Conservation (phyloP, 1,284 basidiomycete genomes). For the Cutaneotrichosporon sp. region DNA sequence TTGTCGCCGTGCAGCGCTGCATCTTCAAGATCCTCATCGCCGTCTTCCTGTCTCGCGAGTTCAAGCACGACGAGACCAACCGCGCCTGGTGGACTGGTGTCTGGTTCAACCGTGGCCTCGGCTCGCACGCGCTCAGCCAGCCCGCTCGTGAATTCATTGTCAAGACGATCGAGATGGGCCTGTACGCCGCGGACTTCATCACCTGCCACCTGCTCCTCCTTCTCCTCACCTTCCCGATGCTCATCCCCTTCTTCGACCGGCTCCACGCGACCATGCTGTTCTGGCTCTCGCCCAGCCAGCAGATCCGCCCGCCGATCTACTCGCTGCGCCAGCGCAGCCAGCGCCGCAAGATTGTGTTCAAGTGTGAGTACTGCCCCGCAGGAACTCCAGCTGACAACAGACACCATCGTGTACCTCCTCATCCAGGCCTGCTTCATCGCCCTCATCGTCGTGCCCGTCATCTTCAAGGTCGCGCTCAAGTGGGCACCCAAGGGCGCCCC, state of each 20-base stretch:
- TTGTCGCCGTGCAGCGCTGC: slow-evolving; percentile 84
- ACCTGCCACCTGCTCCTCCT: slow-evolving; percentile 63
- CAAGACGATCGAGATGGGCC: slow-evolving; percentile 94
- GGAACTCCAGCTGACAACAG: slow-evolving; percentile 25
- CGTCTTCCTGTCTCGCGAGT: slow-evolving; percentile 89
- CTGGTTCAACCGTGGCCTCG: slow-evolving; percentile 91
- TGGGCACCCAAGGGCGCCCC: slow-evolving; percentile 58
- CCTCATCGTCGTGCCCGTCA: slow-evolving; percentile 58
- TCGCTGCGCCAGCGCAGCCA: slow-evolving; percentile 83
- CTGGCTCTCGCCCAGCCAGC: slow-evolving; percentile 67
- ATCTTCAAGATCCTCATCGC: slow-evolving; percentile 90
- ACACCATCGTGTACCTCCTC: slow-evolving; percentile 76
- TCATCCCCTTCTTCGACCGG: slow-evolving; percentile 84
- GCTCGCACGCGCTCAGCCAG: slow-evolving; percentile 83
- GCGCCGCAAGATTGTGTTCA: slow-evolving; percentile 76
- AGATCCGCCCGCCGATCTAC: slow-evolving; percentile 92
- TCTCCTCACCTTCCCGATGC: slow-evolving; percentile 73
- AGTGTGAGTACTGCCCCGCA: slow-evolving; percentile 44
- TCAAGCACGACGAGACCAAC: slow-evolving; percentile 97
- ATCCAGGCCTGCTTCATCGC: slow-evolving; percentile 74
- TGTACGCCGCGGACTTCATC: slow-evolving; percentile 81
- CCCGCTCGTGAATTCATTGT: slow-evolving; percentile 92
- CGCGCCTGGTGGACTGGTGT: slow-evolving; percentile 95
- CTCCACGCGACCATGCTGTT: slow-evolving; percentile 83
- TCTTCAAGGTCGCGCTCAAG: slow-evolving; percentile 64